Conservation (phyloP, 2,329 filamentous ascomycete species). For the Akanthomyces muscarius region DNA sequence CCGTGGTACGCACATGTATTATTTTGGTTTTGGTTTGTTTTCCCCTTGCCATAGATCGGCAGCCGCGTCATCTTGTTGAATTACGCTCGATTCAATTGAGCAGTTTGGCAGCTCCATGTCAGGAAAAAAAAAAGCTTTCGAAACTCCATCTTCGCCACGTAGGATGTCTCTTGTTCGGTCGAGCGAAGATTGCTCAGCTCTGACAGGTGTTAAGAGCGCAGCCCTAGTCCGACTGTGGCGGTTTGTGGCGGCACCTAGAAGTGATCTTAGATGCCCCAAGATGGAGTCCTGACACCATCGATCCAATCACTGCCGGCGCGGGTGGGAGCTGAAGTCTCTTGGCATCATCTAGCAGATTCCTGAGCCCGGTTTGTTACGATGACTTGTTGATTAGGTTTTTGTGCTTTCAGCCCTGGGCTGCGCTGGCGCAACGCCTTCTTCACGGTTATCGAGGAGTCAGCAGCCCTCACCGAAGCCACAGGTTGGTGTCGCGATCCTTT, state of each 20-base stretch:
- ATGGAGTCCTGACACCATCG: neutral
- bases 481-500: neutral
- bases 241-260: slow-evolving; percentile 1
- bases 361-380: neutral
- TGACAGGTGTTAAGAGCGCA: neutral
- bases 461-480: slow-evolving; percentile 4
- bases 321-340: neutral
- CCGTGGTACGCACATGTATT: neutral
- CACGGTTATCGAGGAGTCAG: neutral
- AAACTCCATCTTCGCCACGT: too few species aligned
- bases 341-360: neutral
- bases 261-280: slow-evolving; percentile 8
- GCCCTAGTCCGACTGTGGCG: neutral
- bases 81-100: neutral
- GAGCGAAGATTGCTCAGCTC: neutral
- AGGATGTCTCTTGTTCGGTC: too few species aligned
- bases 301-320: neutral
- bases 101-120: too few species aligned
- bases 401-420: slow-evolving; percentile 7
- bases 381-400: neutral
- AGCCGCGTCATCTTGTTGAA: neutral
- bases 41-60: neutral
- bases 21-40: neutral
- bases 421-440: neutral
- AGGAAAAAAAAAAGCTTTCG: too few species aligned